These are phyloP conservation scores for Ceratocystis albifundus DNA, from an alignment of 2,329 filamentous ascomycete species.

Conservation along the genomic window DNA sequence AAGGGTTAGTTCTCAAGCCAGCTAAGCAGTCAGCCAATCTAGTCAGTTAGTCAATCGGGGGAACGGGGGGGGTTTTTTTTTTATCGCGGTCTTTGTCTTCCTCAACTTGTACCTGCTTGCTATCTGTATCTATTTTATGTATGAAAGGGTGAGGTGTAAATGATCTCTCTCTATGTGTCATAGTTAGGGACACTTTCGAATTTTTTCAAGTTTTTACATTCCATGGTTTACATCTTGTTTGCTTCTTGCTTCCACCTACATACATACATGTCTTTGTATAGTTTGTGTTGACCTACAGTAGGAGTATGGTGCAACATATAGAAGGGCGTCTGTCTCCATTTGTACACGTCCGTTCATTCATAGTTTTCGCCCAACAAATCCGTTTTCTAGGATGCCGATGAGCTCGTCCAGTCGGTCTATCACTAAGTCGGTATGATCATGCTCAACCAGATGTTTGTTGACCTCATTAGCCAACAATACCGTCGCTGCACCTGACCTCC, in stretches of 20 bases:
- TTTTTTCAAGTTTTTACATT: slow-evolving; percentile 6
- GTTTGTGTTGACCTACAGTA: background rate
- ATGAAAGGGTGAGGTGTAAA: slow-evolving; percentile 18
- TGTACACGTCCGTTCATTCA: background rate
- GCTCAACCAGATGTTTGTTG: slow-evolving; percentile 57
- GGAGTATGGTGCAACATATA: background rate
- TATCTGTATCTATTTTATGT: slow-evolving; percentile 15
- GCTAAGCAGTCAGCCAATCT: background rate
- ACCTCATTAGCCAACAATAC: slow-evolving; percentile 76
- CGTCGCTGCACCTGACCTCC: slow-evolving; percentile 72
- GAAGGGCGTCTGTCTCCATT: background rate
- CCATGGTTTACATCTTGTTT: background rate
- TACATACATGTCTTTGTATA: background rate
- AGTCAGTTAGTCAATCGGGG: background rate
- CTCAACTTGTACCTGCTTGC: slow-evolving; percentile 8
- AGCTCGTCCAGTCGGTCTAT: slow-evolving; percentile 65
- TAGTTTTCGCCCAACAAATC: slow-evolving; percentile 46
- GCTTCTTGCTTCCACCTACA: background rate
- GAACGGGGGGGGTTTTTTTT: background rate
- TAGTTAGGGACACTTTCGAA: background rate
- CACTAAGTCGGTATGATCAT: slow-evolving; percentile 66
- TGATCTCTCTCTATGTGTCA: background rate
- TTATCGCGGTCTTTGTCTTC: slow-evolving; percentile 8
- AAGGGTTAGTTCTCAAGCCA: slow-evolving; percentile 9
- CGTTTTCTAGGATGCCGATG: slow-evolving; percentile 60